Evolutionary conservation across 345 rosid genomes (phyloP).

Genomic region (Moricandia moricandioides): DNA sequence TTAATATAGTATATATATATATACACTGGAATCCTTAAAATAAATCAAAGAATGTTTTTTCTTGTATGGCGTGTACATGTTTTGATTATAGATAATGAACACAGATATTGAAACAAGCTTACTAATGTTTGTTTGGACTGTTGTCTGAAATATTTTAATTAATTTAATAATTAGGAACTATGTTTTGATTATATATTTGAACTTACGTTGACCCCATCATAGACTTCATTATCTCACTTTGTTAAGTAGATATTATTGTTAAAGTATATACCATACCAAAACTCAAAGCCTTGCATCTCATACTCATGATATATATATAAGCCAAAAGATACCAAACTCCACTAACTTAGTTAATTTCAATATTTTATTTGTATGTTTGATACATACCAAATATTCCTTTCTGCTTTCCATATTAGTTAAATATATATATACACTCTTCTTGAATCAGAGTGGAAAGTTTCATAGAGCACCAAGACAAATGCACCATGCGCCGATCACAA

Average conservation of each 20-base stretch:
- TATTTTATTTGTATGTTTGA: background rate
- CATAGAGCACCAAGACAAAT: slow-evolving; percentile 92
- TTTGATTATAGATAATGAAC: background rate
- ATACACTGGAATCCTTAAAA: slow-evolving; percentile 7
- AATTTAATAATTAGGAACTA: background rate
- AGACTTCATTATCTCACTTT: slow-evolving; percentile 20
- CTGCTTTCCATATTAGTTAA: slow-evolving; percentile 1
- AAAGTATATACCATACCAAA: slow-evolving; percentile 13
- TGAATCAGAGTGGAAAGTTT: slow-evolving; percentile 84
- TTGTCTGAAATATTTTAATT: background rate
- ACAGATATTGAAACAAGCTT: slow-evolving; percentile 13
- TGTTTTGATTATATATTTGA: slow-evolving; percentile 26
- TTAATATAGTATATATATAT: too few relatives aligned
- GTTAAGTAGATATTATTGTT: background rate
- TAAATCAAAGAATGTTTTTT: slow-evolving; percentile 33
- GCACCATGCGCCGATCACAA: slow-evolving; percentile 60
- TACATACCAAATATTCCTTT: slow-evolving; percentile 14
- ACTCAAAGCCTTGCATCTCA: slow-evolving; percentile 22
- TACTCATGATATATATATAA: slow-evolving; percentile 22
- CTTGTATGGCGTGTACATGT: slow-evolving; percentile 28
- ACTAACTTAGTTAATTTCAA: slow-evolving; percentile 16
- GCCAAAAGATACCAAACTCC: slow-evolving; percentile 34
- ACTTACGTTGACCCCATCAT: slow-evolving; percentile 28
- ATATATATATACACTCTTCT: background rate
- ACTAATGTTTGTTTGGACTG: slow-evolving; percentile 12